Evolutionary conservation across 257 asterid genomes (phyloP).

Genomic region (Capsicum baccatum): DNA sequence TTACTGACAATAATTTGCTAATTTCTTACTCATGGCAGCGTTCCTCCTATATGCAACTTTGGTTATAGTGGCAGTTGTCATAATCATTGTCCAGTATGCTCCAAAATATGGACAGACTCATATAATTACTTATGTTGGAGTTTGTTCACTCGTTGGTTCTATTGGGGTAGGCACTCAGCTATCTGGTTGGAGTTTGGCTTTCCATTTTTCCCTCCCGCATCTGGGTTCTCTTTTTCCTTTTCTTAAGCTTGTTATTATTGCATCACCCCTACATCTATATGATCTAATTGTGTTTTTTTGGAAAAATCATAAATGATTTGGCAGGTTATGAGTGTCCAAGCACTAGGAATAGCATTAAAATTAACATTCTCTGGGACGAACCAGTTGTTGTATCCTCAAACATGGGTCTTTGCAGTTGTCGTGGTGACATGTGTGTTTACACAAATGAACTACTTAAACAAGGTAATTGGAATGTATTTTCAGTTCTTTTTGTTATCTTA

Average conservation of each 20-base stretch:
- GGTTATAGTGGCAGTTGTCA: constrained; percentile 39
- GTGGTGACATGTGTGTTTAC: constrained; percentile 49
- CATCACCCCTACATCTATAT: background rate
- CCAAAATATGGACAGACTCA: constrained; percentile 52
- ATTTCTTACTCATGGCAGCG: constrained; percentile 36
- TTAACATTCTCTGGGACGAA: constrained; percentile 53
- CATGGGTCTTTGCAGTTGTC: constrained; percentile 50
- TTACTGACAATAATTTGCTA: background rate
- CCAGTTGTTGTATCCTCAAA: constrained; percentile 56
- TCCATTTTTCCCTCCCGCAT: background rate
- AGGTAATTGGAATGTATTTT: constrained; percentile 38
- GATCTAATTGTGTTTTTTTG: background rate
- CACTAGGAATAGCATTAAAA: constrained; percentile 59
- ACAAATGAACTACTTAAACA: constrained; percentile 56
- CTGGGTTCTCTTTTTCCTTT: background rate
- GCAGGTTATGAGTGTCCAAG: constrained; percentile 63
- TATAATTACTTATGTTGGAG: constrained; percentile 49
- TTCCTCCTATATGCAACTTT: constrained; percentile 44
- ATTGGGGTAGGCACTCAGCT: constrained; percentile 39
- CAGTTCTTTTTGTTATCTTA: background rate
- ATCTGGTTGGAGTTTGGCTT: background rate
- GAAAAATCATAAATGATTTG: background rate
- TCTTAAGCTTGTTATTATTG: background rate
- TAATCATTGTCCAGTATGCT: constrained; percentile 40
- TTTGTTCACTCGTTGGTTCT: constrained; percentile 54